Evolutionary conservation across 805 yeast genomes (phyloP).

Genomic region (Metschnikowia gelsemii): DNA sequence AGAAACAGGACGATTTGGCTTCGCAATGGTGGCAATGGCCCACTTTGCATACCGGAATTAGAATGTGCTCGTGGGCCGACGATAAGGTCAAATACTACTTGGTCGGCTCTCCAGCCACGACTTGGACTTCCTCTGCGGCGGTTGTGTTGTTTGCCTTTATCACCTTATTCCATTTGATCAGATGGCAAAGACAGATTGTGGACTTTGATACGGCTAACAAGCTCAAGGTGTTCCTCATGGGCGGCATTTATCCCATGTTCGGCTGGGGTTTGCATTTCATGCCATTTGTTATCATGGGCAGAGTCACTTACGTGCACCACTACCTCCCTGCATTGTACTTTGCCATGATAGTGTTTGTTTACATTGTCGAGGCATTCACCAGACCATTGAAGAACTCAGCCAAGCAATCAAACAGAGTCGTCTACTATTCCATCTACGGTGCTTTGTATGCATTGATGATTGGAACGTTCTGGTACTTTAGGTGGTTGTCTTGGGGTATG

Average conservation of each 20-base stretch:
- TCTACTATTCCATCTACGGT: constrained; percentile 37
- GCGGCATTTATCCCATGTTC: constrained; percentile 80
- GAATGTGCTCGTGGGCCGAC: constrained; percentile 74
- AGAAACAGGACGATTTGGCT: constrained; percentile 69
- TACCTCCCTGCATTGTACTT: constrained; percentile 93
- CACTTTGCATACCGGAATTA: constrained; percentile 58
- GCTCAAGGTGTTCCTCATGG: constrained; percentile 56
- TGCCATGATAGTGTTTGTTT: constrained; percentile 79
- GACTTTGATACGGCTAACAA: constrained; percentile 49
- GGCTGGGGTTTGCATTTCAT: constrained; percentile 89
- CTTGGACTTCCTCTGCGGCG: constrained; percentile 68
- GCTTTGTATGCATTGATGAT: constrained; percentile 50
- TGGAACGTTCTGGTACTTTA: constrained; percentile 57
- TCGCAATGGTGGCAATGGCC: constrained; percentile 89
- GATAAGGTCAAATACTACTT: constrained; percentile 58
- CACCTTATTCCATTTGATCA: constrained; percentile 39
- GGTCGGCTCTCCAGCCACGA: constrained; percentile 65
- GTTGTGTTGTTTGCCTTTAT: constrained; percentile 53
- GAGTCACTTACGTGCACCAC: constrained; percentile 96
- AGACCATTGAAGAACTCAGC: constrained; percentile 18
- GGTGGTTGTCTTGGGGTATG: constrained; percentile 84
- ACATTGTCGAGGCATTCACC: constrained; percentile 51
- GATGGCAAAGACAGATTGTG: constrained; percentile 72
- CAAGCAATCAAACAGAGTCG: constrained; percentile 7
- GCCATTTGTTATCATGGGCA: constrained; percentile 91